Evolutionary conservation across 2,329 filamentous ascomycete genomes (phyloP), one percentile per base, ranked within the genome.

Genomic region (Aspergillus quadrilineatus): DNA sequence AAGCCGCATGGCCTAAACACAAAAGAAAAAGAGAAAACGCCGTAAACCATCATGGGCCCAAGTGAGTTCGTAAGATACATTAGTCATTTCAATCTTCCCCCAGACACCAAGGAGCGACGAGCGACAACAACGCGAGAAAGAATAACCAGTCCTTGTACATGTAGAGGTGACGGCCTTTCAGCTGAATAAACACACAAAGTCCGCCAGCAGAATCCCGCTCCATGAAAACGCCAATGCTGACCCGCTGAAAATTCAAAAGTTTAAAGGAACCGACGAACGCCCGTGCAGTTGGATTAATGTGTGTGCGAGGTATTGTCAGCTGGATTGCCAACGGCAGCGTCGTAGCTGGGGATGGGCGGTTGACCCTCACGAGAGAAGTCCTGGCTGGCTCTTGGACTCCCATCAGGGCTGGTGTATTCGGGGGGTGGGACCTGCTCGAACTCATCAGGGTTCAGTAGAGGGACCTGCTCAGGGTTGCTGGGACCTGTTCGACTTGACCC

Each of bases 271-370:
- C 47, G 37, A 42, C 50, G 49, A 46, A 53, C 49, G 37, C 26
- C 29, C 10, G 28, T 14, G 22, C 9, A 26, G 9, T 29, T 26
- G 39, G 17, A 6, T 59, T 29, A 55, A 17, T 44, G 39, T 29
- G 52, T 10, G 32, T 41, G 34, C 4, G 49, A 46, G n/a, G 30
- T 7, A 34, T 44, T 41, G 46, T 46, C 46, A 10, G 57, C 55
- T n/a, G 58, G 59, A 55, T 76, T 73, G 48, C 74, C 74, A 55
- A 92, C 80, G 1, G 89, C 90, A 58, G 90, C 89, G 70, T 86
- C 89, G 69, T 95, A 95, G 66, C 85, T 92, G 2, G 90, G 90
- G 61, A 94, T 92, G 0, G 90, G 89, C 26, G 89, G 88, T 74
- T 62, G 80, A 72, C 82, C 52, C 81, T 80, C 56, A 66, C 3